Evolutionary conservation across 2,329 filamentous ascomycete genomes (phyloP).

Genomic region (Talaromyces sp.): DNA sequence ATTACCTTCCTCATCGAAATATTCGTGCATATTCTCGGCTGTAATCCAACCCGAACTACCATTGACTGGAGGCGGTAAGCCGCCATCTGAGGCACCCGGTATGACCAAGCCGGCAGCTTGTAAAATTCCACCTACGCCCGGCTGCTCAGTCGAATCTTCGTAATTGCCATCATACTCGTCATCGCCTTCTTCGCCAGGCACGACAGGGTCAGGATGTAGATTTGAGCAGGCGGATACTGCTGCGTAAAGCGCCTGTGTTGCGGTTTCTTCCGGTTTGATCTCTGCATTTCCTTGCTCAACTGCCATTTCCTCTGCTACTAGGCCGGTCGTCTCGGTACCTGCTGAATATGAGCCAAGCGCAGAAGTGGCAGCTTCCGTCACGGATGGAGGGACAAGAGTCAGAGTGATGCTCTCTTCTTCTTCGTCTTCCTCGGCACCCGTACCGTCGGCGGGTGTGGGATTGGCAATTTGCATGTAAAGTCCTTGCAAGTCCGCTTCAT

Average conservation of each 20-base stretch:
- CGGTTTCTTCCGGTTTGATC: slow-evolving; percentile 36
- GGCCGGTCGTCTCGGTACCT: slow-evolving; percentile 18
- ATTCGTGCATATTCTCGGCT: slow-evolving; percentile 83
- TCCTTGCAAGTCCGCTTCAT: slow-evolving; percentile 42
- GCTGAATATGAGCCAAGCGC: slow-evolving; percentile 18
- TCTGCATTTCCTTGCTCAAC: slow-evolving; percentile 24
- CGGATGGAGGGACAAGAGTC: slow-evolving; percentile 42
- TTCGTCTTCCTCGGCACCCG: slow-evolving; percentile 33
- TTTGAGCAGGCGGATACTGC: slow-evolving; percentile 51
- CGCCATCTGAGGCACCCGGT: slow-evolving; percentile 37
- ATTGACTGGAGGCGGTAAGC: slow-evolving; percentile 48
- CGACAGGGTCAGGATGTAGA: slow-evolving; percentile 47
- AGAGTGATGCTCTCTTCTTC: slow-evolving; percentile 45
- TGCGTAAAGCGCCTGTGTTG: slow-evolving; percentile 43
- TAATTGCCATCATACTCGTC: slow-evolving; percentile 37
- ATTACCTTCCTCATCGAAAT: slow-evolving; percentile 77
- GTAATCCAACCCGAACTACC: slow-evolving; percentile 64
- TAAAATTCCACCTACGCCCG: slow-evolving; percentile 30
- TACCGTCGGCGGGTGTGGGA: slow-evolving; percentile 25
- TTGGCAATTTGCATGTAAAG: slow-evolving; percentile 50
- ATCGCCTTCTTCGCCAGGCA: slow-evolving; percentile 36
- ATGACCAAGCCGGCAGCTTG: slow-evolving; percentile 37
- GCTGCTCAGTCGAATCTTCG: slow-evolving; percentile 28
- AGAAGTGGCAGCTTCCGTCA: slow-evolving; percentile 19
- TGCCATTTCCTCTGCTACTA: slow-evolving; percentile 25